Conservation (phyloP, 192 early-diverging fungal genomes). For the Coemansia sp. region DNA sequence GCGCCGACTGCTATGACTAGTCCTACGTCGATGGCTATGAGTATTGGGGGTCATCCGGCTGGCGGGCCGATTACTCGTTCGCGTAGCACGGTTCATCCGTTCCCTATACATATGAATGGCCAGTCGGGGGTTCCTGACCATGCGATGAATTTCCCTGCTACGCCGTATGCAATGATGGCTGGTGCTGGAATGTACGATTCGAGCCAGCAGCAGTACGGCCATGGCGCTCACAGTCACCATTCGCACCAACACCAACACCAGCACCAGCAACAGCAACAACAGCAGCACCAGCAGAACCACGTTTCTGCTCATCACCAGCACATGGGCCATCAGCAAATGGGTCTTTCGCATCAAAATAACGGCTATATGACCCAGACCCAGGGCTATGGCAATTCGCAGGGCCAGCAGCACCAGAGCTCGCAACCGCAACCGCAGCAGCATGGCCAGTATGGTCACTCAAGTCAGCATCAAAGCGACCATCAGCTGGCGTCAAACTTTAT, state of each 20-base stretch:
- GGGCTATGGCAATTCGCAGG: not conserved
- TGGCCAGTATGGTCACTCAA: constrained; percentile 4
- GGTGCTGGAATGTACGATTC: constrained; percentile 27
- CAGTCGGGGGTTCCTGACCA: constrained; percentile 22
- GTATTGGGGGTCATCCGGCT: constrained; percentile 14
- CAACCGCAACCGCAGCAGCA: constrained; percentile 17
- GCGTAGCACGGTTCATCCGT: constrained; percentile 43
- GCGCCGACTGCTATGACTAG: constrained; percentile 35
- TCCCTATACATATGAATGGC: constrained; percentile 35
- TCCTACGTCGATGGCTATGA: constrained; percentile 25
- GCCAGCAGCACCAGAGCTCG: constrained; percentile 15
- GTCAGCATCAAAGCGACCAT: constrained; percentile 22
- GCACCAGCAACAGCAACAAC: constrained; percentile 13
- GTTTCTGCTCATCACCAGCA: constrained; percentile 12
- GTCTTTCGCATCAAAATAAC: constrained; percentile 5
- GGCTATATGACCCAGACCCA: constrained; percentile 3
- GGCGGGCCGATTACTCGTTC: constrained; percentile 46
- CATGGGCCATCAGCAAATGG: not conserved
- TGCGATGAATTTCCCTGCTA: constrained; percentile 37
- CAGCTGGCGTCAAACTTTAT: constrained; percentile 34
- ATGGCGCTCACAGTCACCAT: not conserved
- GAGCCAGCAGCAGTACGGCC: constrained; percentile 18
- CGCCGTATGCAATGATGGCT: constrained; percentile 48
- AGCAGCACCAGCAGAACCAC: constrained; percentile 12
- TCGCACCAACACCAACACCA: constrained; percentile 10